Conservation (phyloP, 306 rosid genomes). For the Biancaea sappan region DNA sequence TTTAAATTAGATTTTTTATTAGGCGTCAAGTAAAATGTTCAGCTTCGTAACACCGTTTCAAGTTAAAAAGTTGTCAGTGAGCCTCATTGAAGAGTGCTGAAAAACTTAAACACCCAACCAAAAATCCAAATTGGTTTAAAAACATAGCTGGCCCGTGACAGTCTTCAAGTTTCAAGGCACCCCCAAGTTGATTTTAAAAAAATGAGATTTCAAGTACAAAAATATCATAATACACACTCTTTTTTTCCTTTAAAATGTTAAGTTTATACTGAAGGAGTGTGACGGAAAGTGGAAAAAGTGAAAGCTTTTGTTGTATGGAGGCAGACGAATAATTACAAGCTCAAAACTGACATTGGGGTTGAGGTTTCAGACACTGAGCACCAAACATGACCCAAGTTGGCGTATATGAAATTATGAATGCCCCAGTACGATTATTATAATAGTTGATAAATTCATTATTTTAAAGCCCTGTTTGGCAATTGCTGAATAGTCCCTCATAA, state of each 20-base stretch:
- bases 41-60: no score
- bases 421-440: background rate
- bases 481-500: conserved; percentile 22
- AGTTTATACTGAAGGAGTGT: conserved; percentile 1
- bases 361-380: conserved; percentile 37
- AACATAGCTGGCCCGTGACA: conserved; percentile 4
- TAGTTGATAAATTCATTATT: conserved; percentile 9
- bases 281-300: background rate
- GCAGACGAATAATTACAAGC: conserved; percentile 30
- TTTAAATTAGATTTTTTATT: no score
- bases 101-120: no score
- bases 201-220: background rate
- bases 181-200: background rate
- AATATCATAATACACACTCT: background rate
- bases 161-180: conserved; percentile 11
- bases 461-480: conserved; percentile 39
- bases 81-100: no score
- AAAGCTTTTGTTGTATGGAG: background rate
- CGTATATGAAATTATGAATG: conserved; percentile 34
- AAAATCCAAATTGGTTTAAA: background rate
- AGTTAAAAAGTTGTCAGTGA: no score
- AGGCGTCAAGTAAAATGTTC: no score
- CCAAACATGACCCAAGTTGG: conserved; percentile 50
- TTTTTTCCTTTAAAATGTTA: background rate
- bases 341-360: conserved; percentile 33